Base-by-base conservation (phyloP, 1,139 yeast genomes). In the Candida sp. region DNA sequence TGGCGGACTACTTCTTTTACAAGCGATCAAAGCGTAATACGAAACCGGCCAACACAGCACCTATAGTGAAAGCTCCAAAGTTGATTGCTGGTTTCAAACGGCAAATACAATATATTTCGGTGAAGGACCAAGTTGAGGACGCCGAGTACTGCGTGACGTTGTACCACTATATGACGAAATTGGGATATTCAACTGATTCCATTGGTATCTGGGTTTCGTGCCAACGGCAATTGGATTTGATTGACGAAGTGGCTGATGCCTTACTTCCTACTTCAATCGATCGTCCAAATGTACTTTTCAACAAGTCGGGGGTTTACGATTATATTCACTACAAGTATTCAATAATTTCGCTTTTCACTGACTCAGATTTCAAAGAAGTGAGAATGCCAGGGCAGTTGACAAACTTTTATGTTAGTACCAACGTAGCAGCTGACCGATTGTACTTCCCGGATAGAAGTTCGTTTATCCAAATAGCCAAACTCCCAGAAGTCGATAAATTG, bases 61-160 rank as follows among this genome's bases (percentile, higher is more conserved):
- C 8, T 23, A 22, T n/a, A 25, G 7, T 23, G 5, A 25, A 31
- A 11, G 25, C 7, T 6, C 25, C 27, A 8, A 11, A 26, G 9
- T 61, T 61, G 45, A 78, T 78, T 55, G 70, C 82, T 1, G 87
- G 86, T 0, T 66, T 84, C 47, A 54, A 55, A 23, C 52, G 65
- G 46, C 57, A 60, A 3, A 52, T 58, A 12, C 86, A 83, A 58
- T 63, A 75, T 32, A 64, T 83, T 23, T 58, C 72, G 28, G 72
- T 75, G 3, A 66, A 49, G 6, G 50, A 44, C 27, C 51, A 52
- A 38, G 57, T 80, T 8, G 78, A 72, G 7, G 89, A 85, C 57
- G 89, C 88, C 0, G 85, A 82, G 55, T 80, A 69, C 54, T 70
- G 79, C 11, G 81, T 81, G 7, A 66, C 69, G 0, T 57, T 84